Evolutionary conservation across 2,329 filamentous ascomycete species (phyloP), one percentile per base, ranked within the genome.

Genomic region (Plenodomus lindquistii): DNA sequence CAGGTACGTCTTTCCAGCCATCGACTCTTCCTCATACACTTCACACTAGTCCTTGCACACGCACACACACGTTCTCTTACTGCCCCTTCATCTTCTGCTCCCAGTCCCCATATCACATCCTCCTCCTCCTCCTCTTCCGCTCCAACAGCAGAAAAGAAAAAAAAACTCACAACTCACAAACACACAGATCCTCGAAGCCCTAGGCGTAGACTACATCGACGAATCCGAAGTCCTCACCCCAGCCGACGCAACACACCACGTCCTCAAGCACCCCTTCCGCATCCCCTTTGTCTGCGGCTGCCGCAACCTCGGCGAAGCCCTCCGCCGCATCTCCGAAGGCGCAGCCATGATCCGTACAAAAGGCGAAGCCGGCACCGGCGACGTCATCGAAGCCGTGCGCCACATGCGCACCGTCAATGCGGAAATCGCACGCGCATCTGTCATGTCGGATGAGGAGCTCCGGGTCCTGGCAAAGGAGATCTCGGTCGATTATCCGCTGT

Each of bases 341-440:
- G 94, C 35, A 9, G 93, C 93, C 67, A 97, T 99, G 93, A 97
- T 99, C 77, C 87, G 94, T 65, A 99, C 94, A 58, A 99, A 97
- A 81, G 94, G 94, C 58, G 94, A 99, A 78, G 94, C 94, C 31
- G 94, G 94, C 55, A 97, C 94, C 1, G 94, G 94, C 55, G 94
- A 99, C 72, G 91, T 99, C 43, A 89, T 97, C 65, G 93, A 97
- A 79, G 94, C 94, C 17, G 93, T 97, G 40, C 86, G 88, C 69
- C 94, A 99, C 81, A 96, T 97, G 85, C 89, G 94, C 69, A 91
- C 89, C 10, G 88, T 97, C 57, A 94, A 87, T 70, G 76, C 79
- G 18, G 87, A 97, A 67, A 96, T 97, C 63, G 84, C 86, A 3
- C 80, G 83, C 54, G 93, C 93, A 6, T 74, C 77, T 29, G 74